phyloP scores from a whole-genome alignment of 2,329 filamentous ascomycete genomes.

The Didymella sp. region DNA sequence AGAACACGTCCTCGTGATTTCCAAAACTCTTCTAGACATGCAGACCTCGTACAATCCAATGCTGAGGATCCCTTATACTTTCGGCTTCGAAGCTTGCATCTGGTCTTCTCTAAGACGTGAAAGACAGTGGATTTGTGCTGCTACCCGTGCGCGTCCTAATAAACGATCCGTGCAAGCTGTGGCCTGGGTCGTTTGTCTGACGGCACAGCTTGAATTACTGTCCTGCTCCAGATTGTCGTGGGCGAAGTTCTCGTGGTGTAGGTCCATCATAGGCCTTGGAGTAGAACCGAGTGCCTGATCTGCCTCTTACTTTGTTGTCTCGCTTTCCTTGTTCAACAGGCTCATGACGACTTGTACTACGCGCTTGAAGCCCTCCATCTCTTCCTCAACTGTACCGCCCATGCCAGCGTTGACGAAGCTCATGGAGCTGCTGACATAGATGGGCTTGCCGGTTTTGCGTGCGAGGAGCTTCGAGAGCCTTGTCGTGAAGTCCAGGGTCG shows the following conservation, averaged over 20 bases:
- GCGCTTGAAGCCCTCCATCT: slow-evolving; percentile 84
- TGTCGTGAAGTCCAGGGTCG: slow-evolving; percentile 84
- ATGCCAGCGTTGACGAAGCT: slow-evolving; percentile 75
- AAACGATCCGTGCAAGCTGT: neutral
- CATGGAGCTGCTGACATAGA: slow-evolving; percentile 91
- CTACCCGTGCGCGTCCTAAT: neutral
- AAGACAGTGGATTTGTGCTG: too few species aligned
- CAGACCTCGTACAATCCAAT: too few species aligned
- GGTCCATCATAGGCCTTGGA: neutral
- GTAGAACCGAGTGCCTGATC: fast-evolving
- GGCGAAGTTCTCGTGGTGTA: neutral
- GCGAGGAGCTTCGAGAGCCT: slow-evolving; percentile 84
- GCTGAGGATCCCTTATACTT: too few species aligned
- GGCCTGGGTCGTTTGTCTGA: neutral
- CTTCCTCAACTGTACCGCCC: slow-evolving; percentile 86
- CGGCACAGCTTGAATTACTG: too few species aligned
- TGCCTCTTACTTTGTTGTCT: neutral
- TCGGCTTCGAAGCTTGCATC: too few species aligned
- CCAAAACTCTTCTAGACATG: too few species aligned
- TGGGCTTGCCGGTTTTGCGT: slow-evolving; percentile 72
- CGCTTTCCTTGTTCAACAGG: slow-evolving; percentile 6
- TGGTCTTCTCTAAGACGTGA: too few species aligned
- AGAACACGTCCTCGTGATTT: too few species aligned
- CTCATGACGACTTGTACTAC: slow-evolving; percentile 72
- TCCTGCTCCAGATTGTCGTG: neutral